Base-by-base conservation (phyloP, 192 early-diverging fungal species). In the Dimargaris xerosporica region DNA sequence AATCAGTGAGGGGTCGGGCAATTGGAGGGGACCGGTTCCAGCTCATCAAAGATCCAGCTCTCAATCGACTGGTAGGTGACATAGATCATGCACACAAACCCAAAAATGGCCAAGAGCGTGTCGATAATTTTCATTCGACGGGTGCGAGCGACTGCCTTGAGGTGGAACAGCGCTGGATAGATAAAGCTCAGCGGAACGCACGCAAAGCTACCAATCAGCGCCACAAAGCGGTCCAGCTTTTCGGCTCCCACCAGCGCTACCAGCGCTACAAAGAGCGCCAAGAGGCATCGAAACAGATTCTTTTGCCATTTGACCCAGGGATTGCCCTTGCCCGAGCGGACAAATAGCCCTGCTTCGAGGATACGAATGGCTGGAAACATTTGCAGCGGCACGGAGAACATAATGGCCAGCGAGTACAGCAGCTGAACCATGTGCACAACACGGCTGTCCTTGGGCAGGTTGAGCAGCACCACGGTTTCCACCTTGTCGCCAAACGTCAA, bases 361-460 rank as follows among this genome's bases (percentile, higher is more conserved):
- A 98, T 98, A 62, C 90, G 85, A 64, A 94, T 91, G 10, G 90
- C 87, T 0, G 94, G 93, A 73, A 96, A 98, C 53, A 94, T 77
- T 52, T 88, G 87, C 44, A 98, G 74, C 2, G 94, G 94, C 53
- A 94, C 92, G 11, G 91, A 93, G 29, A 96, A 75, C 73, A 91
- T 82, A 64, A 98, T 98, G 25, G 94, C 93, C 52, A 96, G 71
- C 39, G 89, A 86, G 69, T 98, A 96, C 9, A 96, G 66, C 51
- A 80, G 75, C 70, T 96, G 91, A 46, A 96, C 76, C 42, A 74
- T 72, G 61, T 79, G 72, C 9, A 89, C 88, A 60, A 80, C 66
- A 29, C 77, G 80, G 43, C 72, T 70, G 53, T 75, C 74, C 29
- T 77, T 72, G 21, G 93, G 92, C 66, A 98, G 70, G 73, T 93